Evolutionary conservation across 2,329 filamentous ascomycete species (phyloP).

Genomic region (Alternaria hordeiaustralica): DNA sequence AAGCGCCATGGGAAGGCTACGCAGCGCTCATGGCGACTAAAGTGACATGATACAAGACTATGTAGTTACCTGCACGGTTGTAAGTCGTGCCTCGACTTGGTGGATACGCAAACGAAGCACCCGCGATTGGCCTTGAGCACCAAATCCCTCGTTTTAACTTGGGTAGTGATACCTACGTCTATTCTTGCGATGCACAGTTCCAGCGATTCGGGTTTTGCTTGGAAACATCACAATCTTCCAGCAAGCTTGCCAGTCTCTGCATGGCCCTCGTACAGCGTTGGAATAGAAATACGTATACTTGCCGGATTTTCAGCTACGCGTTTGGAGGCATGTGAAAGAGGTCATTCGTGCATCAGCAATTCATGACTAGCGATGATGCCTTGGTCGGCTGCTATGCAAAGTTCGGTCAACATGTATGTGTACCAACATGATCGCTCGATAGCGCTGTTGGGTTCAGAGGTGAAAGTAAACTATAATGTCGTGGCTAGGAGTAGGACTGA

Average conservation of each 20-base stretch:
- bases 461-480: background rate
- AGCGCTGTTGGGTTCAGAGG: background rate
- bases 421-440: background rate
- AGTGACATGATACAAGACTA: background rate
- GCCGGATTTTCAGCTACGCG: background rate
- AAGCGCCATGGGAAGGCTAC: background rate
- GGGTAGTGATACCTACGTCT: background rate
- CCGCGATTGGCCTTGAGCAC: background rate
- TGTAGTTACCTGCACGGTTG: background rate
- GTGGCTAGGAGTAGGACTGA: background rate
- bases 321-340: background rate
- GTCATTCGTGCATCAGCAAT: background rate
- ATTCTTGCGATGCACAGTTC: background rate
- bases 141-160: background rate
- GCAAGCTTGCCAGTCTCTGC: background rate
- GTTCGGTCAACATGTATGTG: background rate
- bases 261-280: background rate
- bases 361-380: background rate
- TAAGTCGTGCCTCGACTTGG: background rate
- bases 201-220: background rate
- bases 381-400: background rate
- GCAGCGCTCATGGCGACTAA: background rate
- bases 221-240: background rate
- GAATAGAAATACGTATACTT: background rate
- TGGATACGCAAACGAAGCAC: background rate